Evolutionary conservation across 2,329 filamentous ascomycete genomes (phyloP), one percentile per base, ranked within the genome.

Genomic region (Pseudogymnoascus sp.): DNA sequence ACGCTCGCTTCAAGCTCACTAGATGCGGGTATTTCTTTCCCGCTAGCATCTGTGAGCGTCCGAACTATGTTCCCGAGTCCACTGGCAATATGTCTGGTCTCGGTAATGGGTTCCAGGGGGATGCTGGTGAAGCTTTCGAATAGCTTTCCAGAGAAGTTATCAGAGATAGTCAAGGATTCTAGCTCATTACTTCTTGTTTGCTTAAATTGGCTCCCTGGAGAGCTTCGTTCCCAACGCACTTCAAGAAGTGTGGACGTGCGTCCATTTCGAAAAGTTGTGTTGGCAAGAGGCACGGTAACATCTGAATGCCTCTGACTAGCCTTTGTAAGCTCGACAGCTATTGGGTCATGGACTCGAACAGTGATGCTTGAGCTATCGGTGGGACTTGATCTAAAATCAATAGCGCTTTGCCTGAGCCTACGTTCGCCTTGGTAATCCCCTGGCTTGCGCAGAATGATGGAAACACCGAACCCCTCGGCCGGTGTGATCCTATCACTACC

Each of bases 31-130:
- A 79, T 74, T 1, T 72, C 67, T 30, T 73, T 70, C 3, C 75
- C 76, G 19, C 76, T 68, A 18, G 33, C 28, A 21, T 70, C 65
- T 10, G 65, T 65, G 15, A 79, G 73, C 13, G 81, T 75, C 30
- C 86, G 82, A 19, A 94, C 76, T 60, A 95, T 92, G 71, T 95
- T 95, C 3, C 90, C 90, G 67, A 92, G 82, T 34, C 84, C 83
- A 35, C 82, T 79, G 1, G 79, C 74, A 34, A 94, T 83, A 52
- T 73, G 75, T 15, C 87, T 57, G 4, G 30, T 23, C 55, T 55
- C 15, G 3, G 41, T 52, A 37, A 52, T 30, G 23, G 19, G 12
- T 10, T 41, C 41, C 35, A 37, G 55, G 28, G 18, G 19, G 5
- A 52, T 33, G 15, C 26, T 52, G n/a, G 45, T 30, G 5, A 26